Evolutionary conservation across 352 stramenopile species (phyloP), one percentile per base, ranked within the genome.

Genomic region (Globisporangium ultimum): DNA sequence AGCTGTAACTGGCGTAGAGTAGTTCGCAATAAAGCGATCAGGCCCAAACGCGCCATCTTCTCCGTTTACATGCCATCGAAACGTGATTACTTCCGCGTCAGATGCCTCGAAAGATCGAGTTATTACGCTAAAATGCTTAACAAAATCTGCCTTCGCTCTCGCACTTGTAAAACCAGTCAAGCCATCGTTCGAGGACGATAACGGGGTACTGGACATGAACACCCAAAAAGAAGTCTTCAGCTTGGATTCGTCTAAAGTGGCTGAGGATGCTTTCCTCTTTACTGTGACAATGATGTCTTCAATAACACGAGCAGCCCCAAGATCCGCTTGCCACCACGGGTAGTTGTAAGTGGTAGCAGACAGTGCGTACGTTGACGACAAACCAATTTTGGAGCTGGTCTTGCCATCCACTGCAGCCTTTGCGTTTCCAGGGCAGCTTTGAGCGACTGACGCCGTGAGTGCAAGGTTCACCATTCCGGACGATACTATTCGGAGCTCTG

Each of bases 271-370:
- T 48, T 69, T 83, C 28, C 65, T 61, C 50, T 86, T 86, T 18
- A 88, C 38, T 6, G 54, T 78, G 46, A 91, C 48, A 0, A 86
- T 48, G 20, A 91, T 58, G 1, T 84, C 66, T 42, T 89, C 81
- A 36, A 91, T 68, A 0, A 67, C 54, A 36, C 74, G 56, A 17
- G 60, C 32, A 0, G 14, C 57, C 1, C 51, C 63, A 1, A 88
- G 56, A 51, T 89, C 70, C 0, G 78, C 63, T 32, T 88, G 58
- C 81, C 81, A 91, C 81, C 81, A 91, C 14, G 77, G 76, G 24
- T 84, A 87, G 11, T 62, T 65, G 55, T 70, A 77, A 21, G 66
- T 32, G 9, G 53, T 64, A 1, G 71, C 68, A 15, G 76, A 80
- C 72, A 89, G 80, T 11, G 76, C 72, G 42, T 80, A 89, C 15